phyloP scores from a whole-genome alignment of 192 early-diverging fungal genomes.

The Coemansia sp. region DNA sequence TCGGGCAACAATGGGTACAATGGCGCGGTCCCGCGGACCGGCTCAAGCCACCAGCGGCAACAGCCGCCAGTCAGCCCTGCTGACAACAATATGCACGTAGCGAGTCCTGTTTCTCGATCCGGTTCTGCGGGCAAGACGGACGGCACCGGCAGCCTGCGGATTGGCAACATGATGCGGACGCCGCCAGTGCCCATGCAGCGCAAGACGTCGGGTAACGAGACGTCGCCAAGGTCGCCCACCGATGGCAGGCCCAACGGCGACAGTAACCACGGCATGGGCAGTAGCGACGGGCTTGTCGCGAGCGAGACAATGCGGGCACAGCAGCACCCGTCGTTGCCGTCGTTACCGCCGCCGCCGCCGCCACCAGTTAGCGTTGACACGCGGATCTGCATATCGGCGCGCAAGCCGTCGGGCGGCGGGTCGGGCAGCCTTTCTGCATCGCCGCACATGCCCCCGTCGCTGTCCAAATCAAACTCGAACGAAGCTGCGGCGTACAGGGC shows the following conservation, averaged over 20 bases:
- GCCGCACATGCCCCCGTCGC: slow-evolving; percentile 11
- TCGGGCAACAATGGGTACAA: slow-evolving; percentile 6
- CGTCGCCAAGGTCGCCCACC: slow-evolving; percentile 11
- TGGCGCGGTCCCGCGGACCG: neutral
- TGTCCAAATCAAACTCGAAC: neutral
- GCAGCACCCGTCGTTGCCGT: neutral
- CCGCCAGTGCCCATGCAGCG: slow-evolving; percentile 10
- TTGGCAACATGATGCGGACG: slow-evolving; percentile 38
- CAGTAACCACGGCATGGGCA: slow-evolving; percentile 8
- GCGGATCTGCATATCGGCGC: slow-evolving; percentile 40
- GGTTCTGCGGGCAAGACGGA: neutral
- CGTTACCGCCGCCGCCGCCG: neutral
- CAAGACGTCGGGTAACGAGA: slow-evolving; percentile 5
- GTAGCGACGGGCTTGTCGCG: neutral
- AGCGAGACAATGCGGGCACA: neutral
- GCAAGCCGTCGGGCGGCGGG: slow-evolving; percentile 13
- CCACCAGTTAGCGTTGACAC: slow-evolving; percentile 18
- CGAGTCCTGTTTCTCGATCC: slow-evolving; percentile 5
- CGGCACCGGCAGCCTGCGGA: slow-evolving; percentile 20
- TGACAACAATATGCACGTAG: slow-evolving; percentile 13
- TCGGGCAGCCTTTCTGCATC: slow-evolving; percentile 3
- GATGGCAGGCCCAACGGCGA: neutral
- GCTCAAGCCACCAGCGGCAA: slow-evolving; percentile 16
- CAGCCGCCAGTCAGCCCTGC: neutral
- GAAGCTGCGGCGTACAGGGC: neutral